Evolutionary conservation across 225 moss, liverwort and hornwort genomes (phyloP).

Genomic region (Thuidium tamariscinum): DNA sequence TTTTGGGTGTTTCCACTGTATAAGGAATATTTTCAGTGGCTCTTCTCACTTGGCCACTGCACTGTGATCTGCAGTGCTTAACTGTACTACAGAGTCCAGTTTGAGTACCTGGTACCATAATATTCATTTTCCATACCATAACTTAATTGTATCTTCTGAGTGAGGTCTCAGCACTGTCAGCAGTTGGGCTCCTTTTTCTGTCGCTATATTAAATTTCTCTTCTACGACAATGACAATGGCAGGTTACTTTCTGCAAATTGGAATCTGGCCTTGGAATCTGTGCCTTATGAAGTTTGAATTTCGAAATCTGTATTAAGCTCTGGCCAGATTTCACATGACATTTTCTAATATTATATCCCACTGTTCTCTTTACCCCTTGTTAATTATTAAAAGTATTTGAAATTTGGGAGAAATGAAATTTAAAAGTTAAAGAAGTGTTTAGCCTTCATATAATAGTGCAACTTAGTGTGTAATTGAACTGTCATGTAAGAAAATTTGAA

Average conservation of each 20-base stretch:
- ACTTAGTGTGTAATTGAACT: background rate
- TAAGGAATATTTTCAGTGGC: too few relatives aligned
- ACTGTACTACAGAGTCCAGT: background rate
- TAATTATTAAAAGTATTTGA: background rate
- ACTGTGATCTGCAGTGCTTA: background rate
- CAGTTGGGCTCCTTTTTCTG: too few relatives aligned
- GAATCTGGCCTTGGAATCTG: background rate
- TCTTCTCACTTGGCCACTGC: background rate
- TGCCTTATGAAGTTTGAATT: background rate
- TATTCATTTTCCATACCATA: too few relatives aligned
- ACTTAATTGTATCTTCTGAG: too few relatives aligned
- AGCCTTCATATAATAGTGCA: background rate
- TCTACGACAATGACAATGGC: background rate
- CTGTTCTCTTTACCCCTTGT: background rate
- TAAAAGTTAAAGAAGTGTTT: background rate
- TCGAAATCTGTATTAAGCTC: background rate
- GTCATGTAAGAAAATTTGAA: background rate
- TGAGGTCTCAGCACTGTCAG: background rate
- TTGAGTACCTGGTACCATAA: background rate
- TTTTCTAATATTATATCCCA: background rate
- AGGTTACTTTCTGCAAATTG: background rate
- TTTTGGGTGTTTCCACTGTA: background rate
- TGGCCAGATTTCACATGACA: background rate
- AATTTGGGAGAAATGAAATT: background rate
- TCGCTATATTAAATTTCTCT: background rate